Conservation (phyloP, 768 basidiomycete genomes). For the Boletus pseudo-olivaceus region DNA sequence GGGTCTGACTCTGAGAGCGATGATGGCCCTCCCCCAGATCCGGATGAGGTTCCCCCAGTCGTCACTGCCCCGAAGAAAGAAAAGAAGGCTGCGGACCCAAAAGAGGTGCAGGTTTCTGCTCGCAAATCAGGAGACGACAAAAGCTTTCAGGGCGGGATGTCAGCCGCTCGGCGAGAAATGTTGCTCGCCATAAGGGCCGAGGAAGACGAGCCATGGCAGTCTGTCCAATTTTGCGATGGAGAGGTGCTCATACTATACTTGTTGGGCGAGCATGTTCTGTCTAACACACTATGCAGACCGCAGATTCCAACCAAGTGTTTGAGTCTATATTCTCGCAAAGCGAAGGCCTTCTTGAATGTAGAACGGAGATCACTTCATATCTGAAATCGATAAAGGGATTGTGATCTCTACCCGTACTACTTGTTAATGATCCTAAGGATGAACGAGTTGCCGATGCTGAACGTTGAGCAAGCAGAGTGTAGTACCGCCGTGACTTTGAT, state of each 20-base stretch:
- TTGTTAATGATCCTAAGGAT: not conserved
- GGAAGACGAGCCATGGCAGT: constrained; percentile 76
- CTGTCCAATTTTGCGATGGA: constrained; percentile 60
- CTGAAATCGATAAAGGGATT: constrained; percentile 55
- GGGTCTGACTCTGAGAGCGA: constrained; percentile 69
- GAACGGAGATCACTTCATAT: constrained; percentile 53
- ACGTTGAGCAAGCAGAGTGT: not conserved
- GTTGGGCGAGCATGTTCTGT: not conserved
- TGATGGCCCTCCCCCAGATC: constrained; percentile 76
- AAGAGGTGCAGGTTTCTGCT: constrained; percentile 75
- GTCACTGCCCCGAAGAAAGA: constrained; percentile 49
- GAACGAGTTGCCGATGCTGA: not conserved
- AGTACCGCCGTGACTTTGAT: constrained; percentile 1
- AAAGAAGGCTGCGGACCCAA: constrained; percentile 56
- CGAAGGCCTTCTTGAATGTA: constrained; percentile 48
- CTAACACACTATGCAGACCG: constrained; percentile 42
- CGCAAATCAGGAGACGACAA: constrained; percentile 65
- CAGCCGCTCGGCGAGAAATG: constrained; percentile 73
- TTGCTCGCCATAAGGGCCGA: constrained; percentile 66
- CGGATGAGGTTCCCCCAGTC: constrained; percentile 59
- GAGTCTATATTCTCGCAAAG: constrained; percentile 63
- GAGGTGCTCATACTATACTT: constrained; percentile 44
- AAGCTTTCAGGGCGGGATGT: constrained; percentile 60
- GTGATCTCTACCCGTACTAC: constrained; percentile 26
- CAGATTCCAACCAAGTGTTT: constrained; percentile 53